Percentiles rank a stretch among this genome's conserved stretches.
Evolutionary conservation across 2,329 filamentous ascomycete species (phyloP).

Genomic region (Xylaria hypoxylon): DNA sequence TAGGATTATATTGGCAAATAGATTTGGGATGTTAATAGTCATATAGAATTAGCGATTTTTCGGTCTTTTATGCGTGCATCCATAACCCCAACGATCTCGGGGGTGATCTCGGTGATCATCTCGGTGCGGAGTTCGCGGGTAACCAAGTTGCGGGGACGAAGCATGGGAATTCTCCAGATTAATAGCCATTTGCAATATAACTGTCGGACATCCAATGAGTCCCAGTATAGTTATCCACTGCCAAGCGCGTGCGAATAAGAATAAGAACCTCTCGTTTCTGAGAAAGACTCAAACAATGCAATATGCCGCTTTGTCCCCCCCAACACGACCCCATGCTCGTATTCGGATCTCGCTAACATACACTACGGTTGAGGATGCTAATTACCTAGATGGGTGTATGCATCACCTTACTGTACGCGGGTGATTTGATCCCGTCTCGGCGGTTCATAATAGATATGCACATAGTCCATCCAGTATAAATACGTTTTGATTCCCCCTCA

Average conservation of each 20-base stretch:
- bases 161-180: not conserved
- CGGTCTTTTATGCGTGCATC: not conserved
- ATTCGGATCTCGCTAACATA: constrained; percentile 15
- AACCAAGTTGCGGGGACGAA: constrained; percentile 10
- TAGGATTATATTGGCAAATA: not conserved
- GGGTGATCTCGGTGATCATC: not conserved
- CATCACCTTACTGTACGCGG: constrained; percentile 1
- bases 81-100: not conserved
- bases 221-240: not conserved
- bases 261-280: constrained; percentile 3
- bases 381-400: no score
- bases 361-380: no score
- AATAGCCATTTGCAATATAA: not conserved
- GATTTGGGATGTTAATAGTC: not conserved
- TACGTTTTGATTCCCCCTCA: not conserved
- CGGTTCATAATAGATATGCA: not conserved
- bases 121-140: not conserved
- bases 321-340: constrained; percentile 3
- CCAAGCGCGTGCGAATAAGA: constrained; percentile 13
- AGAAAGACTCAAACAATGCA: not conserved
- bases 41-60: not conserved
- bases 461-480: not conserved
- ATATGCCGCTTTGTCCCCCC: not conserved
- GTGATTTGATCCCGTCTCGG: not conserved
- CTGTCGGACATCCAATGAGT: not conserved